Evolutionary conservation across 148 eudicot genomes (phyloP), one percentile per base, ranked within the genome.

Genomic region (Mesembryanthemum crystallinum): DNA sequence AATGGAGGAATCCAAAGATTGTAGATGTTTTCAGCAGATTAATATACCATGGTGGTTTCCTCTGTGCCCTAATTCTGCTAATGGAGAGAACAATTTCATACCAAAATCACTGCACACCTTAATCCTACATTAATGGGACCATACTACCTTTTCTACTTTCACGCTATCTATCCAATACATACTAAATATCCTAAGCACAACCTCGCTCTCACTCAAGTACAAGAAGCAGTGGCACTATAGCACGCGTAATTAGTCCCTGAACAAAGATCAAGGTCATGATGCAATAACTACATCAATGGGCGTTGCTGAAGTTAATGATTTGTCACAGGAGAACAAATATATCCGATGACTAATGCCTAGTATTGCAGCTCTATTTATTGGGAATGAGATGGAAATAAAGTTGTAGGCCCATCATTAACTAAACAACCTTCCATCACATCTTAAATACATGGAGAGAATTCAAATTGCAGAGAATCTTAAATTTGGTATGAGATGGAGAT

Each of bases 381-480:
- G 61, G 42, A 15, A 47, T 32, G 52, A 25, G 54, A 15, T 59
- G 45, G 30, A 63, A 49, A 74, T 29, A 63, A 47, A 11, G 69
- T 7, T 32, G 29, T 24, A 18, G 32, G 14, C 68, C 45, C 14
- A 30, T 3, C 27, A 30, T 30, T 35, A 63, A 42, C 52, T 20
- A 29, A 62, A 30, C 1, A 24, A 73, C 18, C 11, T n/a, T 27
- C 33, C 8, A 55, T 23, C 10, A 27, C 14, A 47, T 59, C 29
- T 49, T 15, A 54, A 23, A 29, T 24, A 25, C 17, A 8, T 64
- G 39, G 52, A 24, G 24, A 76, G 29, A 33, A 62, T 47, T 52
- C 27, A 20, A 57, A 33, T 49, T n/a, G 45, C 18, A 66, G 33
- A 33, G 43, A 87, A 95, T 97, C 99, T 90, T 27, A 90, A 4